Base-by-base conservation (phyloP, 2,329 filamentous ascomycete species). In the Massarina eburnea region DNA sequence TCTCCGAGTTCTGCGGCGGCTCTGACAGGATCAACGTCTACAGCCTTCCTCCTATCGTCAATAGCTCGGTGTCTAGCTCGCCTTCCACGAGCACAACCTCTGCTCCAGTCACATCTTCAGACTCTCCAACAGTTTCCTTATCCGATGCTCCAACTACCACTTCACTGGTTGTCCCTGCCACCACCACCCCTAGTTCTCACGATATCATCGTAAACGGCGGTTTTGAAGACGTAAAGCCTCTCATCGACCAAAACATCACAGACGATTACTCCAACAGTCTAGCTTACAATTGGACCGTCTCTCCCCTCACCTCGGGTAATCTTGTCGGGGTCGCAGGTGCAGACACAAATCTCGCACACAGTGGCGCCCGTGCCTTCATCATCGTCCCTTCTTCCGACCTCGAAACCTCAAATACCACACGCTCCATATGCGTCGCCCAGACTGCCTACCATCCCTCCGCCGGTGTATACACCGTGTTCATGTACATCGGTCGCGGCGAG, bases 1-100 rank as follows among this genome's bases (percentile, higher is more conserved):
- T 17, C 2, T 36, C 30, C 4, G 43, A 46, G 21, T 22, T 30
- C 22, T 46, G 43, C 20, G 43, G 43, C 15, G 43, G 43, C 10
- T 3, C 30, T 4, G n/a, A 37, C 12, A 9, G 38, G 3, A 19
- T 46, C 12, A 41, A 46, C 17, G 9, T 46, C 4, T 46, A 46
- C 15, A 5, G 19, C n/a, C 22, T 41, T 15, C 15, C 26, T 9
- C 8, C 21, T 29, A 6, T 14, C 5, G 24, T 5, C 8, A 26
- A 19, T 6, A 17, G 32, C 15, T 14, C 22, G 21, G 19, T 15
- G 5, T 15, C 10, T 30, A 20, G 24, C 2, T 18, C 38, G 26
- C n/a, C 24, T 18, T 10, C 12, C 34, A 36, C 12, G 15, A 7
- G 14, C 15, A 19, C 34, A 10, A 12, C 15, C 18, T 18, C n/a